Percentiles rank a stretch among this genome's conserved stretches.
Evolutionary conservation across 768 basidiomycete genomes (phyloP).

Genomic region (Rhizopogon sp.): DNA sequence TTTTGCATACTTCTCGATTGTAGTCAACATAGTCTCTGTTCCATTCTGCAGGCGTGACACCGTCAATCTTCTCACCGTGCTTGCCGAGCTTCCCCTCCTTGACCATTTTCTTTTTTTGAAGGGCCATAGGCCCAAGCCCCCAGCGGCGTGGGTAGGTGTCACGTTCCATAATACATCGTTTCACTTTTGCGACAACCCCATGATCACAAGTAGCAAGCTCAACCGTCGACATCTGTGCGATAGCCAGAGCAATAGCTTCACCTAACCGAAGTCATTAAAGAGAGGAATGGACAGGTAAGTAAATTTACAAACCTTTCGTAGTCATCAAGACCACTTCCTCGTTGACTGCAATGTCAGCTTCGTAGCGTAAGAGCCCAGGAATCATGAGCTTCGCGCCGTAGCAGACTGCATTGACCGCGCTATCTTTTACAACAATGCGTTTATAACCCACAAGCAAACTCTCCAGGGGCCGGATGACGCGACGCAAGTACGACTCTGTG

Average conservation of each 20-base stretch:
- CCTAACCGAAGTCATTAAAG: slow-evolving; percentile 34
- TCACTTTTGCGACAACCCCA: slow-evolving; percentile 98
- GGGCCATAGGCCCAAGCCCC: slow-evolving; percentile 96
- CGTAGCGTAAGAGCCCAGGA: slow-evolving; percentile 94
- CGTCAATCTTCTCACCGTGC: slow-evolving; percentile 85
- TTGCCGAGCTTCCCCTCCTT: slow-evolving; percentile 97
- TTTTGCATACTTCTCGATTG: slow-evolving; percentile 53
- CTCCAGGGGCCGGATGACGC: slow-evolving; percentile 92
- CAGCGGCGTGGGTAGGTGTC: slow-evolving; percentile 97
- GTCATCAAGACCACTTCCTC: slow-evolving; percentile 99
- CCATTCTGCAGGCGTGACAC: slow-evolving; percentile 89
- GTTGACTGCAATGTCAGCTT: slow-evolving; percentile 88
- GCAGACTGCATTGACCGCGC: slow-evolving; percentile 97
- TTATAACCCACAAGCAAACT: slow-evolving; percentile 94
- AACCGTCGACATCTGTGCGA: slow-evolving; percentile 98
- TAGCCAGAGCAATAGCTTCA: slow-evolving; percentile 90
- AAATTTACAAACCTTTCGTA: slow-evolving; percentile 70
- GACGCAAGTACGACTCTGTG: slow-evolving; percentile 90
- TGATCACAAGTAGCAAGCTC: slow-evolving; percentile 98
- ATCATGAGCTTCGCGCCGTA: slow-evolving; percentile 99
- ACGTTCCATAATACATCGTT: slow-evolving; percentile 99
- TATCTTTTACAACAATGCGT: slow-evolving; percentile 98
- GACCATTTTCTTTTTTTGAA: slow-evolving; percentile 97
- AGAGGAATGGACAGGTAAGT: neutral
- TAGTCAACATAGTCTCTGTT: slow-evolving; percentile 93